Percentiles rank a stretch among this genome's conserved stretches.
These are phyloP conservation scores for Lepidium africanum DNA, from an alignment of 345 rosid species.

Conservation along the genomic window DNA sequence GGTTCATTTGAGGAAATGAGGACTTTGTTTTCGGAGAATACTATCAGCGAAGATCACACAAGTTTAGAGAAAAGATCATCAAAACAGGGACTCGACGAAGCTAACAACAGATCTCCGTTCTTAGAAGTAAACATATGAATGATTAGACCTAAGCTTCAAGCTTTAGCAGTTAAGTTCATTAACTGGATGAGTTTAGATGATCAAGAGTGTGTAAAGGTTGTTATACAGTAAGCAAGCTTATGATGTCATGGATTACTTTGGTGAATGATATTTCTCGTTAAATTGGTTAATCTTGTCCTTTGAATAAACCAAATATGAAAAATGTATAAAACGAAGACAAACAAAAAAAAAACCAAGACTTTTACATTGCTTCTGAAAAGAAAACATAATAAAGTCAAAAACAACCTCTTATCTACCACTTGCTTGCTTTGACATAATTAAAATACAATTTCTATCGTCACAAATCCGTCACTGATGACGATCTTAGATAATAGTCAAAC, in stretches of 20 bases:
- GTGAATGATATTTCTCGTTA: not conserved
- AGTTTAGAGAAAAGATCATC: too few species aligned
- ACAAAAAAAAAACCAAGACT: slow-evolving; percentile 10
- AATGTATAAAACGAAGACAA: not conserved
- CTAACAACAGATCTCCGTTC: too few species aligned
- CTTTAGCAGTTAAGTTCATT: not conserved
- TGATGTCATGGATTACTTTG: too few species aligned
- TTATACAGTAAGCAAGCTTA: not conserved
- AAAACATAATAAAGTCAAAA: slow-evolving; percentile 15
- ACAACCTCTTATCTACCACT: not conserved
- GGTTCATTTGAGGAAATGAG: too few species aligned
- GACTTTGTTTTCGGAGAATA: too few species aligned
- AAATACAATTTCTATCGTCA: not conserved
- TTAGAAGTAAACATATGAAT: too few species aligned
- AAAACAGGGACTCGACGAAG: too few species aligned
- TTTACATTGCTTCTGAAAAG: not conserved
- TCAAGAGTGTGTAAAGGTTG: not conserved
- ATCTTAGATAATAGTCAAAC: not conserved
- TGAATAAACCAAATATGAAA: not conserved
- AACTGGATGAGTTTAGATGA: slow-evolving; percentile 16
- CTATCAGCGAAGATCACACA: too few species aligned
- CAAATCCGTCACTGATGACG: slow-evolving; percentile 19
- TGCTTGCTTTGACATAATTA: slow-evolving; percentile 8
- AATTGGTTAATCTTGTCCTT: not conserved
- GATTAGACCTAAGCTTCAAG: not conserved